Base-by-base conservation (phyloP, 352 stramenopile genomes). In the Thalassiosira exigua region DNA sequence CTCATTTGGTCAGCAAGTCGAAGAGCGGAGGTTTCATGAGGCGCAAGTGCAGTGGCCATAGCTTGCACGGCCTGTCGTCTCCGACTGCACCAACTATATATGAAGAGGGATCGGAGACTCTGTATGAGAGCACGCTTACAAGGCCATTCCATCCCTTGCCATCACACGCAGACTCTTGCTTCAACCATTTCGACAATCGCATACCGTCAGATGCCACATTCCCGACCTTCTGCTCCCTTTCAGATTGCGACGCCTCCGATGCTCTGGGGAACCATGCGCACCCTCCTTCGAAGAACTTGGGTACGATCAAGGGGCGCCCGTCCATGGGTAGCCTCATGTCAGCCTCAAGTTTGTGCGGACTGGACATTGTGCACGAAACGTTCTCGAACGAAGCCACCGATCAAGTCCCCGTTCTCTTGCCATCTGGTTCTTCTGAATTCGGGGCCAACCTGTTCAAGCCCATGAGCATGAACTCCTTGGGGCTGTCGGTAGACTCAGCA, bases 351-450 rank as follows among this genome's bases (percentile, higher is more conserved):
- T 48, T 81, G 19, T 69, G 46, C 36, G 72, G 72, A 24, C 57
- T 81, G 1, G 59, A 70, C 27, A 75, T 81, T 48, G 42, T 75
- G n/a, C 54, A 81, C 57, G 72, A 81, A 58, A 51, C 51, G 4
- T 52, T 21, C 48, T 5, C 9, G 11, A 29, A 36, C n/a, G 52
- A 56, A 0, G 3, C 46, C 3, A 50, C 36, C 19, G 22, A 65
- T 21, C 50, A 57, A 33, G 53, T 78, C 14, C 32, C 48, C 30
- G 22, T 41, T 21, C 52, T 62, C n/a, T 29, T 61, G 21, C 30
- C 19, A 22, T 51, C 33, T 5, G 64, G 41, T 39, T 71, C 33
- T 12, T 54, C 41, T 4, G 42, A 70, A 48, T 19, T 60, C 0
- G 21, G 19, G 12, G 5, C 4, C 41, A n/a, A 19, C 3, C 4